phyloP scores from a whole-genome alignment of 208 protist species.

The Plasmodiophora brassicae region DNA sequence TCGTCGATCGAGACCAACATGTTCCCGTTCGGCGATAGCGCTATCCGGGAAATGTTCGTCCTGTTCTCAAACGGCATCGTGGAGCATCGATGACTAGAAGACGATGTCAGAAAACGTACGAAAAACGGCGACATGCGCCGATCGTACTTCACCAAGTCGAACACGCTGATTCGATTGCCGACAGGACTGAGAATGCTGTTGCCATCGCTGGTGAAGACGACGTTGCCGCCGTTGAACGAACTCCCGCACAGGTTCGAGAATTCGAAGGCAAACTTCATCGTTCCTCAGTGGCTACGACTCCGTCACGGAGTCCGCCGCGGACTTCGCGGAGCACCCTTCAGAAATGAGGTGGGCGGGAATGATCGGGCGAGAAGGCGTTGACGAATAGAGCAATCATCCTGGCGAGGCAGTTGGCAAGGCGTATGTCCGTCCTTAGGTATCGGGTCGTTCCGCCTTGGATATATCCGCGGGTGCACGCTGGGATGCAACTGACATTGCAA shows the following conservation, averaged over 20 bases:
- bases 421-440: no score
- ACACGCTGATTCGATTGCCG: constrained; percentile 72
- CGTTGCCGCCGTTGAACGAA: constrained; percentile 71
- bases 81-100: constrained; percentile 20
- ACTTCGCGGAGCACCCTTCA: no score
- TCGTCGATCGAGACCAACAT: constrained; percentile 57
- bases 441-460: no score
- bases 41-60: constrained; percentile 57
- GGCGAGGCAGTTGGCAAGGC: no score
- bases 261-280: constrained; percentile 44
- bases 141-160: constrained; percentile 64
- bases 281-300: no score
- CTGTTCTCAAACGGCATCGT: constrained; percentile 55
- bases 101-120: neutral
- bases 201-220: constrained; percentile 76
- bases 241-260: constrained; percentile 76
- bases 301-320: no score
- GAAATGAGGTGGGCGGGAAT: no score
- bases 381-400: no score
- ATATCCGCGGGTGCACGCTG: no score
- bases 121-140: neutral
- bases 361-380: no score
- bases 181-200: constrained; percentile 71
- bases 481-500: no score
- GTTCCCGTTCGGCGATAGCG: constrained; percentile 54